These are phyloP conservation scores for Mortierella sp. DNA, from an alignment of 371 early-diverging fungal genomes.

Conservation along the genomic window DNA sequence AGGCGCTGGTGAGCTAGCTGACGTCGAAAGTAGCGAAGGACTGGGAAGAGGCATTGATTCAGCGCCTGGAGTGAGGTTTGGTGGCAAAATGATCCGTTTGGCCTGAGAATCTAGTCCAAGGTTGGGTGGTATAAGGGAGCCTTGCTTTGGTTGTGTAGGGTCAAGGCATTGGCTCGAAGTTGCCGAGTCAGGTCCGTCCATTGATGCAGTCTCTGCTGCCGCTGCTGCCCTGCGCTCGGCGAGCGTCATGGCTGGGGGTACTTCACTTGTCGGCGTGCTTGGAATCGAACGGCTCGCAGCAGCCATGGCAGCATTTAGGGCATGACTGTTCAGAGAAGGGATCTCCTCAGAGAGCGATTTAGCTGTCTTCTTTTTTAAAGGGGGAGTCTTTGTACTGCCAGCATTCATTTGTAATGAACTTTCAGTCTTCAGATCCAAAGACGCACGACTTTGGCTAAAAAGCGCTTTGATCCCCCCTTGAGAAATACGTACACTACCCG, in stretches of 20 bases:
- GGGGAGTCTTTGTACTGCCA: constrained; percentile 13
- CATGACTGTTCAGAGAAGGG: neutral
- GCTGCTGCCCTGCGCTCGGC: constrained; percentile 43
- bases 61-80: constrained; percentile 34
- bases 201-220: constrained; percentile 4
- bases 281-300: constrained; percentile 7
- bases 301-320: constrained; percentile 14
- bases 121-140: constrained; percentile 36
- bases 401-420: constrained; percentile 9
- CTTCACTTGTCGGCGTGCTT: constrained; percentile 22
- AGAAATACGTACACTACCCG: constrained; percentile 20
- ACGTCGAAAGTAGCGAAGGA: constrained; percentile 37
- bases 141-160: constrained; percentile 8
- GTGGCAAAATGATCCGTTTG: constrained; percentile 24
- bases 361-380: constrained; percentile 13
- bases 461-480: constrained; percentile 55
- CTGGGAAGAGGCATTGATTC: constrained; percentile 29
- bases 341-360: constrained; percentile 23
- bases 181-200: neutral
- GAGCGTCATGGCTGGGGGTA: constrained; percentile 27
- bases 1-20: constrained; percentile 43
- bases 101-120: constrained; percentile 40
- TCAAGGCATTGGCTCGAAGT: neutral
- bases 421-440: constrained; percentile 42
- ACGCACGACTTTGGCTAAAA: constrained; percentile 49